Evolutionary conservation across 805 yeast genomes (phyloP).

Genomic region (Candida germanica): DNA sequence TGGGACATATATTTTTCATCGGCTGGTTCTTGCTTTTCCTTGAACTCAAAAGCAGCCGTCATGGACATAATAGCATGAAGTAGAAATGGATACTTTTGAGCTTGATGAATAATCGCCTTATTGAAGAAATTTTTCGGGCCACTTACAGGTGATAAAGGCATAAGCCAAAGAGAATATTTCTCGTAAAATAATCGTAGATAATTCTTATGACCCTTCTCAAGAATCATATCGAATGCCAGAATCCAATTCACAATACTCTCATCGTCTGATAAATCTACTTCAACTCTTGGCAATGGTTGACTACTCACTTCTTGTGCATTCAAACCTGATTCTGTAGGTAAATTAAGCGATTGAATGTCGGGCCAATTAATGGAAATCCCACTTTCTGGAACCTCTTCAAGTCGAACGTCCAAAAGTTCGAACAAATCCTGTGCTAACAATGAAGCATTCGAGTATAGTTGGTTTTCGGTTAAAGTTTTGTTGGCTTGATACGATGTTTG

Average conservation of each 20-base stretch:
- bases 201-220: constrained; percentile 13
- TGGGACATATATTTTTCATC: constrained; percentile 12
- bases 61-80: constrained; percentile 16
- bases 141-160: constrained; percentile 15
- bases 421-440: constrained; percentile 13
- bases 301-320: too few species aligned
- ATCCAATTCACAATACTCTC: constrained; percentile 8
- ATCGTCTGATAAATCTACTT: constrained; percentile 11
- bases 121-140: constrained; percentile 15
- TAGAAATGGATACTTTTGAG: constrained; percentile 14
- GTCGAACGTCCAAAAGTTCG: constrained; percentile 9
- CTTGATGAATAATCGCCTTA: constrained; percentile 14
- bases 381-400: constrained; percentile 9
- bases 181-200: constrained; percentile 16
- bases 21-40: constrained; percentile 6
- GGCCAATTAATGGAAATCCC: background rate
- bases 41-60: constrained; percentile 17
- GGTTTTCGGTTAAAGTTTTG: constrained; percentile 6
- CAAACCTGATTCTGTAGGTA: too few species aligned
- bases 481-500: too few species aligned
- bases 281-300: background rate
- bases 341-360: background rate
- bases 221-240: constrained; percentile 11
- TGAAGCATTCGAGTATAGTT: constrained; percentile 12
- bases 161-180: constrained; percentile 16